Conservation (phyloP, 768 basidiomycete genomes). For the Neoboletus magnificus region DNA sequence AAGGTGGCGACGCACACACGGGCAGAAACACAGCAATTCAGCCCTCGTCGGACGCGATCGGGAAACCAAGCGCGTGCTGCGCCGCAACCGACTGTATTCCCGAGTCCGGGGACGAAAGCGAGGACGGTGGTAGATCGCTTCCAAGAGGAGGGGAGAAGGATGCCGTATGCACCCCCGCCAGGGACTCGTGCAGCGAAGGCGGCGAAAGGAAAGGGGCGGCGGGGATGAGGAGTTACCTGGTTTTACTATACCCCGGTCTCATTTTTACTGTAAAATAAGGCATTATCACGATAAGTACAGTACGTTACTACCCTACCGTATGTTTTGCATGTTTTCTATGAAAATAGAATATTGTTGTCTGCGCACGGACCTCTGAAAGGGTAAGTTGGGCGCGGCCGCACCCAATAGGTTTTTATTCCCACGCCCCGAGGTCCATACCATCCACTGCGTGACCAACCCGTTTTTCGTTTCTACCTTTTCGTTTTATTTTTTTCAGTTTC, state of each 20-base stretch:
- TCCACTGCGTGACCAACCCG: not conserved
- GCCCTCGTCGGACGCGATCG: constrained; percentile 11
- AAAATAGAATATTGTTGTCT: too few relatives aligned
- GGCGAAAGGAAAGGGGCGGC: not conserved
- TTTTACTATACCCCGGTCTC: not conserved
- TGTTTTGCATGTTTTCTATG: not conserved
- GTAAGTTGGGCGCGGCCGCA: not conserved
- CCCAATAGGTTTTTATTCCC: not conserved
- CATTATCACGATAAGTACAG: not conserved
- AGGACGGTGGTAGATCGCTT: constrained; percentile 11
- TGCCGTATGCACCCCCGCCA: constrained; percentile 8
- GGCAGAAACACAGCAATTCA: not conserved
- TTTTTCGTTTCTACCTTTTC: not conserved
- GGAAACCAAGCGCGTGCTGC: not conserved
- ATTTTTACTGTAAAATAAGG: not conserved
- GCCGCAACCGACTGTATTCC: not conserved
- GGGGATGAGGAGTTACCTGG: not conserved
- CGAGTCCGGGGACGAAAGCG: constrained; percentile 15
- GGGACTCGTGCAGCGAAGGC: constrained; percentile 17
- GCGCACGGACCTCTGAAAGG: constrained; percentile 18
- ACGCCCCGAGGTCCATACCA: not conserved
- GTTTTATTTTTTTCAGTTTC: not conserved
- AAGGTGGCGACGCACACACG: not conserved
- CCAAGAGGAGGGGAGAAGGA: not conserved
- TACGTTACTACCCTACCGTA: not conserved